Evolutionary conservation across 2,329 filamentous ascomycete genomes (phyloP), one percentile per base, ranked within the genome.

Genomic region (Trichoderma lentiforme): DNA sequence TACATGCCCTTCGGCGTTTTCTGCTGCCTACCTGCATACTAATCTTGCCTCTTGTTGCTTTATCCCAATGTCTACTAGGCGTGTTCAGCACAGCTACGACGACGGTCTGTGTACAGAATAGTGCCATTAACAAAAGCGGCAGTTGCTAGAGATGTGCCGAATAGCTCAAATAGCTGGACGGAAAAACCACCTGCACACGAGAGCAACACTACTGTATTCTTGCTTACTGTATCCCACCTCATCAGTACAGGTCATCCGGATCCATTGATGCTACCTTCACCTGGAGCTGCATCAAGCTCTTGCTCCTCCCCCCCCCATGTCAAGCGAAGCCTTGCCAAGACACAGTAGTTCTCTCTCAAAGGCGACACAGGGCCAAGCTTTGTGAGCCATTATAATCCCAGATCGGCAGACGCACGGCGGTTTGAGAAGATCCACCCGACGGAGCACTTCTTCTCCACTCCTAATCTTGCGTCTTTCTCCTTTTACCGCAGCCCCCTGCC

Each of bases 361-460:
- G 32, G 64, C 26, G 56, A 28, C 53, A 63, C n/a, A 51, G 51
- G 68, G 68, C 61, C 68, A 71, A 58, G 69, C 53, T 68, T 60
- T 43, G 36, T 21, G 34, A 43, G 36, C 36, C 21, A 47, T 58
- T 24, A 30, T 15, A 39, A 34, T 81, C 30, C 80, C 80, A 63
- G 68, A 70, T 70, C 68, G 68, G 68, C 68, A 64, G 68, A 70
- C 68, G 58, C 68, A 70, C 47, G 68, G 68, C 58, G 68, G 68
- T 63, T 70, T 64, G 43, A 51, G 67, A 28, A 53, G 60, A 62
- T 64, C 68, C 68, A 70, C 68, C 60, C 30, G 34, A 70, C 28
- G 58, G 67, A 70, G 57, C 57, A n/a, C 11, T 21, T 4, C 11
- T 21, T n/a, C 21, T 47, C 68, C 68, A 70, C 68, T 63, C 11